Evolutionary conservation across 2,329 filamentous ascomycete species (phyloP).

Genomic region (Colletotrichum kahawae): DNA sequence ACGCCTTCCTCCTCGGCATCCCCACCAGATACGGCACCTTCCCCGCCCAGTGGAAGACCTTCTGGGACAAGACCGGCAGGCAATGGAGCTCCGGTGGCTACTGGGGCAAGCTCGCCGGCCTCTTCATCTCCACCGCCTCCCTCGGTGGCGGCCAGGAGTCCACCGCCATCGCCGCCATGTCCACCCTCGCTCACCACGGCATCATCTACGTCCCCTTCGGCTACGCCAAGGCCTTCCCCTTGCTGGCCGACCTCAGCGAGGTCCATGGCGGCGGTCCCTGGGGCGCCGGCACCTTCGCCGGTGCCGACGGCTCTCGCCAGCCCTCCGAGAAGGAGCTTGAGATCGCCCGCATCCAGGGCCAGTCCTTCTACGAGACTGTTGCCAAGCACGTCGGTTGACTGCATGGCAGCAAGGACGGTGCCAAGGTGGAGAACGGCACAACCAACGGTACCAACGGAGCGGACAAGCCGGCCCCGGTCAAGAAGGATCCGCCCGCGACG

Average conservation of each 20-base stretch:
- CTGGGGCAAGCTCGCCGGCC: constrained; percentile 86
- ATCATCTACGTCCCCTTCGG: constrained; percentile 96
- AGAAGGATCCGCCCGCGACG: background rate
- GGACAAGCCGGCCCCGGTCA: constrained; percentile 21
- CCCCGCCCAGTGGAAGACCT: constrained; percentile 92
- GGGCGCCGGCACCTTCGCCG: constrained; percentile 92
- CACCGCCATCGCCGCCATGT: constrained; percentile 81
- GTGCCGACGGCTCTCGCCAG: constrained; percentile 80
- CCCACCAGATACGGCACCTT: constrained; percentile 98
- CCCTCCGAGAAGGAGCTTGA: constrained; percentile 77
- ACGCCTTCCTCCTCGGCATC: constrained; percentile 91
- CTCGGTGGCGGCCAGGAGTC: constrained; percentile 92
- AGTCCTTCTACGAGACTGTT: constrained; percentile 80
- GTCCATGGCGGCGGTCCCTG: constrained; percentile 87
- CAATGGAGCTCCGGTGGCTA: constrained; percentile 82
- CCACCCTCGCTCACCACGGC: constrained; percentile 89
- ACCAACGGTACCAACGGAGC: constrained; percentile 23
- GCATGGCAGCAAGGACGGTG: constrained; percentile 59
- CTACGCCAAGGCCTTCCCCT: constrained; percentile 79
- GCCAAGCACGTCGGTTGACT: constrained; percentile 80
- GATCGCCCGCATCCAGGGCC: constrained; percentile 82
- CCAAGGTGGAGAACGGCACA: constrained; percentile 30
- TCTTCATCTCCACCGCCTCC: constrained; percentile 89
- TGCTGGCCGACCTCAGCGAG: constrained; percentile 75
- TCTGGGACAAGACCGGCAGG: constrained; percentile 88